Base-by-base conservation (phyloP, 2,329 filamentous ascomycete genomes). In the Alternaria brassicae region DNA sequence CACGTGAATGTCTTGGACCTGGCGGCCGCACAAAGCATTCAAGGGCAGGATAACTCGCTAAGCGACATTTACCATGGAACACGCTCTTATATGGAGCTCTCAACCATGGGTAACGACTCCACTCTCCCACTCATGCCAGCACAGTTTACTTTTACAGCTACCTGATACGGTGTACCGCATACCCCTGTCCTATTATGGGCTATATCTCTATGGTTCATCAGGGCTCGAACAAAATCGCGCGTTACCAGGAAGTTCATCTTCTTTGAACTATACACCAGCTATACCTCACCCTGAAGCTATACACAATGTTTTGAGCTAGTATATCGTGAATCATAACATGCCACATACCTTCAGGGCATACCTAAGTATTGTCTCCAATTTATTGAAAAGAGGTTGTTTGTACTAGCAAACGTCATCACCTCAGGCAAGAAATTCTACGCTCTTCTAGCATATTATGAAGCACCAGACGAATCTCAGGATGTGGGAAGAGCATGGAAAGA, bases 1-100 rank as follows among this genome's bases (percentile, higher is more conserved):
- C 55, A 61, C 59, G 41, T 61, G 59, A 48, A 58, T 52, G 25
- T 44, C 50, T 48, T 36, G 30, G 19, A 32, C 52, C 39, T 42
- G 34, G 21, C 45, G 56, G 34, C 40, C 36, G 28, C 41, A 25
- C 28, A 48, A 30, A 53, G n/a, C 40, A 49, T 44, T 53, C 45
- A 62, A 55, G 56, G 47, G 51, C 17, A 45, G 36, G 32, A 28
- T 10, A 5, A 21, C 9, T 39, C 34, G 59, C 56, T 49, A 59
- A 59, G 56, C 51, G 36, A 12, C 50, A 21, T 42, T 48, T 30
- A 25, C 51, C 47, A 58, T 59, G 41, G 56, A 28, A 55, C 40
- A 15, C 10, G 8, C 19, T 25, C 23, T 21, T 53, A 52, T 61
- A 36, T 17, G 37, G 27, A 17, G 25, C 34, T 15, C 12, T 25